Base-by-base conservation (phyloP, 805 yeast genomes). In the Grigorovia yakushimaensis region DNA sequence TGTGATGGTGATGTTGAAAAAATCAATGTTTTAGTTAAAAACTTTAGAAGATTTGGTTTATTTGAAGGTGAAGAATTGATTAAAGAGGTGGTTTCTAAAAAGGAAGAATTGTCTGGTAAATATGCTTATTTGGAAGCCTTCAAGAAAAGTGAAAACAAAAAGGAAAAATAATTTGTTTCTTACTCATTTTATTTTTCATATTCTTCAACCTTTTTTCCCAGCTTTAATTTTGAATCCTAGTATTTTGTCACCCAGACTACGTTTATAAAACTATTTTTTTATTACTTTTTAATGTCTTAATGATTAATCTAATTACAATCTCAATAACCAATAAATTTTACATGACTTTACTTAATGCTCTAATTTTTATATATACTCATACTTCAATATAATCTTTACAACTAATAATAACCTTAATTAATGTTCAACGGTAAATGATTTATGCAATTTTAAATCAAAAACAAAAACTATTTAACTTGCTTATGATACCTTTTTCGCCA, bases 41-140 rank as follows among this genome's bases (percentile, higher is more conserved):
- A 76, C 49, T 82, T 75, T 65, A 79, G 89, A 69, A 73, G 74
- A 52, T 79, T 62, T 54, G 93, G 93, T 37, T 77, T 84, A 41
- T 65, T 74, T 52, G 71, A 73, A 43, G 63, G 75, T 7, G 68
- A 72, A 48, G 76, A 56, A 20, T 57, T 56, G 44, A 24, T 59
- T 17, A 41, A 48, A 24, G 46, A 54, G 21, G 30, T 61, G 37
- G 62, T 61, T 7, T 38, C 39, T 15, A 46, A 54, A 43, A 59
- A 62, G 43, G 58, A 58, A 44, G 54, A 52, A 42, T 48, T 56
- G 9, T n/a, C 42, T 18, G 49, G 42, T 20, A 39, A 47, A 43
- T 44, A 39, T 38, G 46, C 46, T 7, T 23, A 39, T 21, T 39
- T 39, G 17, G 41, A 39, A 5, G 36, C 36, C 22, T 38, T 44